Conservation (phyloP, 2,329 filamentous ascomycete species). For the Beauveria pseudobassiana region DNA sequence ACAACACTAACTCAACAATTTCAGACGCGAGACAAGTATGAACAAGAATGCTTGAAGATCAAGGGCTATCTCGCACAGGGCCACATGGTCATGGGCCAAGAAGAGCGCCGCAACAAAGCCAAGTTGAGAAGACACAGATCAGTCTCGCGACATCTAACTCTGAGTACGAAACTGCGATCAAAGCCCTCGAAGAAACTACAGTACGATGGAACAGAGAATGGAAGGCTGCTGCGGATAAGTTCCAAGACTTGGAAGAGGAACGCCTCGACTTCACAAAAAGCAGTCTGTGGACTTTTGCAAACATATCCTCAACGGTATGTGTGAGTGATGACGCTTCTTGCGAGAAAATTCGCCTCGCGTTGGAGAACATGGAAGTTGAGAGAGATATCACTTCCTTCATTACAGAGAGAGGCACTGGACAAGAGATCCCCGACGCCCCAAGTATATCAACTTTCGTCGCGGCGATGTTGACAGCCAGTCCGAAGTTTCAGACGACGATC, state of each 20-base stretch:
- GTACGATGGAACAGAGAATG: conserved; percentile 95
- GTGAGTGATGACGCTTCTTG: conserved; percentile 95
- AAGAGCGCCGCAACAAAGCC: conserved; percentile 97
- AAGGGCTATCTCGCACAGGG: conserved; percentile 97
- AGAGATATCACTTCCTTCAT: conserved; percentile 91
- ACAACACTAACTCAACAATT: conserved; percentile 15
- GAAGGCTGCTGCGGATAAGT: conserved; percentile 97
- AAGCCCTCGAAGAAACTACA: conserved; percentile 90
- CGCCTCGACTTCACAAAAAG: conserved; percentile 95
- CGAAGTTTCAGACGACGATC: conserved; percentile 76
- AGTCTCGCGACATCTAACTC: conserved; percentile 84
- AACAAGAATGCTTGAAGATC: conserved; percentile 96
- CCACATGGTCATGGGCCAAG: conserved; percentile 99
- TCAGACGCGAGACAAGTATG: conserved; percentile 83
- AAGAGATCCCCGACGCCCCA: conserved; percentile 94
- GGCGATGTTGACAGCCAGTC: conserved; percentile 81
- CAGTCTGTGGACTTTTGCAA: conserved; percentile 96
- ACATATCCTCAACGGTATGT: conserved; percentile 93
- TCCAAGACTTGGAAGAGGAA: conserved; percentile 97
- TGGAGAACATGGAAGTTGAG: conserved; percentile 95
- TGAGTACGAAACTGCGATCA: conserved; percentile 90
- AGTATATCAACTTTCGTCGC: conserved; percentile 97
- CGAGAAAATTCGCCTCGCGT: conserved; percentile 86
- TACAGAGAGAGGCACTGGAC: conserved; percentile 78
- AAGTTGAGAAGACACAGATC: conserved; percentile 97